A percentile compares a stretch with the other conserved stretches of the same genome.
phyloP scores from a whole-genome alignment of 441 rosid species.

The Arabidopsis lyrata region DNA sequence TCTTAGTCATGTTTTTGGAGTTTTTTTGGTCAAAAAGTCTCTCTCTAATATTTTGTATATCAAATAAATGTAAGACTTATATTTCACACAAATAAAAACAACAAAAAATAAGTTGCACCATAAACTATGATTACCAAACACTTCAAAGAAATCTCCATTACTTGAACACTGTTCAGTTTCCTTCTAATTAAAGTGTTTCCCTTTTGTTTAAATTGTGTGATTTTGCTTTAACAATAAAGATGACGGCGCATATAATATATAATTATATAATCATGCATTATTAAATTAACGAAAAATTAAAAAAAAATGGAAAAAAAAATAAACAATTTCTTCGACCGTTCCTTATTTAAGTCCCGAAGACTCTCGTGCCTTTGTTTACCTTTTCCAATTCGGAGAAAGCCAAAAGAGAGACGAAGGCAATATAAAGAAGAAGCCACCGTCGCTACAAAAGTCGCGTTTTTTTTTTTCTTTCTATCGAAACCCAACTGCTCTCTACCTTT shows the following conservation, averaged over 20 bases:
- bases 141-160: not conserved
- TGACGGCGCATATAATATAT: slow-evolving; percentile 31
- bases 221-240: slow-evolving; percentile 9
- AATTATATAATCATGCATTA: slow-evolving; percentile 4
- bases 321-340: slow-evolving; percentile 38
- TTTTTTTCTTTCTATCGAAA: not conserved
- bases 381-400: slow-evolving; percentile 43
- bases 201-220: not conserved
- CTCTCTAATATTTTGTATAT: not conserved
- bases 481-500: slow-evolving; percentile 46
- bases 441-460: slow-evolving; percentile 47
- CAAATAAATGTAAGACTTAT: not conserved
- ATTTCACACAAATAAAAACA: not conserved
- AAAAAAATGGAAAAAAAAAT: not conserved
- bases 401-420: slow-evolving; percentile 17
- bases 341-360: slow-evolving; percentile 45
- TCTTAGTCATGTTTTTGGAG: not conserved
- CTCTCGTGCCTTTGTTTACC: not conserved
- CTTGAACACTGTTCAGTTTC: not conserved
- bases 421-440: slow-evolving; percentile 23
- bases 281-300: not conserved
- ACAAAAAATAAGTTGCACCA: not conserved
- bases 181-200: not conserved
- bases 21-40: slow-evolving; percentile 6
- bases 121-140: not conserved